Conservation (phyloP, 768 basidiomycete genomes). For the Podaxis rugospora region DNA sequence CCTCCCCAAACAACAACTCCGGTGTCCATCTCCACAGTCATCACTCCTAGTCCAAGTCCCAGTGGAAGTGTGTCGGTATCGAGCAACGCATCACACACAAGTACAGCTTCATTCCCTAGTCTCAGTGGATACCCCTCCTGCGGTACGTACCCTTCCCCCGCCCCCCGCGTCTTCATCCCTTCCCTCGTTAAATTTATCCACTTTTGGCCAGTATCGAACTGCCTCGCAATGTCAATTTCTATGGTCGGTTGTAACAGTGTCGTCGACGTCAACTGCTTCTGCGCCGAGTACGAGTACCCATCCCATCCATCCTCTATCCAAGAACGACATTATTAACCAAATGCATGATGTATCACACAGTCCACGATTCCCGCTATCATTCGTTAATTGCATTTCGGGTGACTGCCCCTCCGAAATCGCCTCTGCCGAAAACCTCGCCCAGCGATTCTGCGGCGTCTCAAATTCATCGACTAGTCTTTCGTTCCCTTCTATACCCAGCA, state of each 20-base stretch:
- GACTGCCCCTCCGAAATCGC: slow-evolving; percentile 33
- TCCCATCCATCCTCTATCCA: neutral
- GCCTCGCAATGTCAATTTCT: slow-evolving; percentile 34
- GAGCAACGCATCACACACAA: slow-evolving; percentile 20
- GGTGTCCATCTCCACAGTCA: slow-evolving; percentile 1
- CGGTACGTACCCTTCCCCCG: slow-evolving; percentile 23
- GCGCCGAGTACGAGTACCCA: slow-evolving; percentile 32
- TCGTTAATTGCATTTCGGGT: slow-evolving; percentile 33
- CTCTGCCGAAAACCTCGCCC: slow-evolving; percentile 38
- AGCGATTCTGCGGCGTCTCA: slow-evolving; percentile 43
- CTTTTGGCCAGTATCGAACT: slow-evolving; percentile 35
- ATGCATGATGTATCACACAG: slow-evolving; percentile 12
- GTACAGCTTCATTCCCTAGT: slow-evolving; percentile 31
- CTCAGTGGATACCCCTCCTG: slow-evolving; percentile 34
- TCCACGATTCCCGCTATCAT: slow-evolving; percentile 28
- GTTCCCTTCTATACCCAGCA: slow-evolving; percentile 26
- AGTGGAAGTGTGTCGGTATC: slow-evolving; percentile 10
- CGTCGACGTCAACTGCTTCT: slow-evolving; percentile 47
- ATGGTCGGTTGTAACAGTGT: slow-evolving; percentile 39
- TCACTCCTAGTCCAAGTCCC: slow-evolving; percentile 2
- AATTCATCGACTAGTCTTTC: slow-evolving; percentile 28
- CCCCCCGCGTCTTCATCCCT: neutral
- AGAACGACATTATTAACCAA: neutral
- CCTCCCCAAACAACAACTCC: neutral
- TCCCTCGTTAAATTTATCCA: neutral